Base-by-base conservation (phyloP, 768 basidiomycete species). In the Myochromella boudieri region DNA sequence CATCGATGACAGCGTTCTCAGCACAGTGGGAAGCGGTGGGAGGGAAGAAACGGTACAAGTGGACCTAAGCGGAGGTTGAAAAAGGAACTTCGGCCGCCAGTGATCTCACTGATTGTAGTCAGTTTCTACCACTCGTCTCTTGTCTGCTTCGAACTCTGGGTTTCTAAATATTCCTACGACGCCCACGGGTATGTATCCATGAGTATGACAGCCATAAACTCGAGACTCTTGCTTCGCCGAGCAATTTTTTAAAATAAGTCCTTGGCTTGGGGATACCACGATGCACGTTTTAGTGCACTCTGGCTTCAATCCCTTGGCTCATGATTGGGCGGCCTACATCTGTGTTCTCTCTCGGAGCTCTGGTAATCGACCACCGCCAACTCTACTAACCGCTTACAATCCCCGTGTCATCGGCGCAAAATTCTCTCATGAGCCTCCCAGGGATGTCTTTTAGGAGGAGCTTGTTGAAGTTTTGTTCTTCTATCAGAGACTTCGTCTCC, bases 381-480 rank as follows among this genome's bases (percentile, higher is more conserved):
- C 45, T 22, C 41, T 21, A 21, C 14, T 22, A 39, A 24, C 20
- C 37, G 26, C 38, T 40, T 38, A 39, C 39, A 12, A 37, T 8
- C 9, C 12, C 40, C 40, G 40, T 42, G 40, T 41, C 46, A 45
- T 37, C 33, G 25, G 39, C 44, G 48, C 40, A 44, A n/a, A 51
- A 51, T 47, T 54, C 53, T 54, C 53, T 54, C 53, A 54, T n/a
- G n/a, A 48, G 49, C 45, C 49, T 33, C 27, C 36, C 26, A 44
- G 18, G 33, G 17, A 38, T 29, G 46, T 54, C 53, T 51, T 54
- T 54, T 54, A 54, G 44, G 27, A 34, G 34, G 33, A 34, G 33
- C 33, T 36, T 25, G 22, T 32, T 41, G 29, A 7, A 10, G 20
- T 24, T 31, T 29, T 42, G 7, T 14, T 17, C 22, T 25, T n/a